These are phyloP conservation scores for Colletotrichum nymphaeae DNA, from an alignment of 2,329 filamentous ascomycete genomes.

Conservation along the genomic window DNA sequence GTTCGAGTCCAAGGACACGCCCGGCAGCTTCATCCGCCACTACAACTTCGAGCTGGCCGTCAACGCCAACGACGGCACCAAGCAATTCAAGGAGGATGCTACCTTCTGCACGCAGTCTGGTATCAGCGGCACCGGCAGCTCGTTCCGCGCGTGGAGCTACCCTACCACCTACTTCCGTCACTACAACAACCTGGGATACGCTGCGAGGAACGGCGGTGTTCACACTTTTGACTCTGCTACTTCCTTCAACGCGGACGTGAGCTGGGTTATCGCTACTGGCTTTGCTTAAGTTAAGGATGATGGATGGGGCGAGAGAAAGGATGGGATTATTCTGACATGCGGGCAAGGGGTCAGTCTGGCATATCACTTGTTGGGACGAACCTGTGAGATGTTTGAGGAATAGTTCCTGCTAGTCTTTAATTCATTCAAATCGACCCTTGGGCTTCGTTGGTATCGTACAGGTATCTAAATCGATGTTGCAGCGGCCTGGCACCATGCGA, in stretches of 20 bases:
- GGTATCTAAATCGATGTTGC: too few relatives aligned
- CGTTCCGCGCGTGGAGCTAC: constrained; percentile 69
- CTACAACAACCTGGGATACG: constrained; percentile 58
- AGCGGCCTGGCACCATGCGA: too few relatives aligned
- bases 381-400: neutral
- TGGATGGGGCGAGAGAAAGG: neutral
- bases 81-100: constrained; percentile 69
- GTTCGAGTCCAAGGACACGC: constrained; percentile 68
- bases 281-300: constrained; percentile 51
- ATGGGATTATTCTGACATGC: neutral
- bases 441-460: neutral
- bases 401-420: neutral
- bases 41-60: constrained; percentile 62
- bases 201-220: constrained; percentile 66
- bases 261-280: constrained; percentile 56
- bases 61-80: constrained; percentile 62
- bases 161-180: constrained; percentile 70
- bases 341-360: neutral
- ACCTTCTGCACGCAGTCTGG: constrained; percentile 70
- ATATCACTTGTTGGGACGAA: neutral
- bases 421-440: neutral
- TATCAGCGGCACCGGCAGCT: constrained; percentile 61
- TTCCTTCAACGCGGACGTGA: constrained; percentile 66
- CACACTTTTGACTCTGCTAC: constrained; percentile 61
- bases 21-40: constrained; percentile 70